These are phyloP conservation scores for Colletotrichum sansevieriae DNA, from an alignment of 2,329 filamentous ascomycete species.

Conservation along the genomic window DNA sequence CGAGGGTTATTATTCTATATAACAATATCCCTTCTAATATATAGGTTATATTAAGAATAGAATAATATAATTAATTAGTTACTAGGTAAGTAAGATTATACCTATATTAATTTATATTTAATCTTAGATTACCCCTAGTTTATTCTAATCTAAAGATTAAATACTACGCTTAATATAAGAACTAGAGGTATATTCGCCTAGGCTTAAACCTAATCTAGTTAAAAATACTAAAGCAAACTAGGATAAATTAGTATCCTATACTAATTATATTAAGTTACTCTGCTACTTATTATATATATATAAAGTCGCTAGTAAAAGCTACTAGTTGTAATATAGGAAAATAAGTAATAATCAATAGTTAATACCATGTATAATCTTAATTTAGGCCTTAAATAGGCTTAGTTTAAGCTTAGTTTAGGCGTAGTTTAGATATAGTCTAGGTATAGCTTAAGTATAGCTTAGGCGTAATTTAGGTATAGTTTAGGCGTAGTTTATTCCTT, in stretches of 20 bases:
- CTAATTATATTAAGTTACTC: background rate
- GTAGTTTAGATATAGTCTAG: background rate
- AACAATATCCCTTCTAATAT: background rate
- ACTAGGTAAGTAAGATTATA: background rate
- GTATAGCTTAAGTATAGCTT: background rate
- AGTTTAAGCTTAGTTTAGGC: background rate
- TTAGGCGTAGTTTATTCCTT: background rate
- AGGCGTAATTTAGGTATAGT: background rate
- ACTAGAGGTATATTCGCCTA: background rate
- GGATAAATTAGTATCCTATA: background rate
- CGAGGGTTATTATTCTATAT: background rate
- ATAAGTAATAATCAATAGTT: background rate
- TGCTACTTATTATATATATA: slow-evolving; percentile 2
- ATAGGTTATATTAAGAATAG: background rate
- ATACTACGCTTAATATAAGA: background rate
- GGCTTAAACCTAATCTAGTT: background rate
- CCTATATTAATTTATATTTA: background rate
- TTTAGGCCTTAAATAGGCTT: background rate
- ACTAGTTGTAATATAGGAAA: background rate
- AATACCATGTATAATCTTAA: background rate
- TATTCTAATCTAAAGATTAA: background rate
- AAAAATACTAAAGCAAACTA: background rate
- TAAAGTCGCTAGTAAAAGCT: background rate
- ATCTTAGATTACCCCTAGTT: background rate
- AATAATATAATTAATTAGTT: background rate